Base-by-base conservation (phyloP, 2,329 filamentous ascomycete genomes). In the Onygenales sp. region DNA sequence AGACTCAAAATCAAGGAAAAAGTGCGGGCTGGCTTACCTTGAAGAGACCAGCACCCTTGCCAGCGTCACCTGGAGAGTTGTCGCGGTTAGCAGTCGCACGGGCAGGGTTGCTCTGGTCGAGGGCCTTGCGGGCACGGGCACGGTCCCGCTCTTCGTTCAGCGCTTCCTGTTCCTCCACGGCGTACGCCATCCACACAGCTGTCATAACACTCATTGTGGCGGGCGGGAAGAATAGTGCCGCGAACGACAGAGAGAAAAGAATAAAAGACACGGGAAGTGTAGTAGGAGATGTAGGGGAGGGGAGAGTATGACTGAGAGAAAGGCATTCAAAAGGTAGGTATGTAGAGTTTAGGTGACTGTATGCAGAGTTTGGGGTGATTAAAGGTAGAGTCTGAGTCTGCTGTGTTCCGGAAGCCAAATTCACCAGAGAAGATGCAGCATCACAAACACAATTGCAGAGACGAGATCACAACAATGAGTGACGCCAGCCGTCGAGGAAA, bases 31-130 rank as follows among this genome's bases (percentile, higher is more conserved):
- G 21, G 33, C 45, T 17, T 38, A 55, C 54, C 54, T 59, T 57
- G 57, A 59, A 59, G 47, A 59, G 56, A 49, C 46, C 48, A 44
- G 57, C 56, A 53, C 57, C 57, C 52, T 57, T 58, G 43, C 33
- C 11, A 33, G 54, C 56, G 33, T 58, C 57, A 52, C 55, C 57
- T 57, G 52, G 49, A 46, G 13, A 11, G 43, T 49, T 36, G 43
- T 32, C n/a, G 9, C 10, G n/a, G 31, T 59, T 57, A 59, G 55
- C 43, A 21, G 44, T 44, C 27, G 43, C 3, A 27, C 21, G 21
- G 21, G 21, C 21, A 27, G 5, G 21, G n/a, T 33, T 10, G 35
- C 31, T 32, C 31, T 33, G 7, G 44, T 38, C 14, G 32, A 33
- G n/a, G 33, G 21, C 14, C 14, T 21, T 38, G 45, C 45, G n/a